Conservation (phyloP, 129 eudicot genomes). For the Oenanthe sinensis region DNA sequence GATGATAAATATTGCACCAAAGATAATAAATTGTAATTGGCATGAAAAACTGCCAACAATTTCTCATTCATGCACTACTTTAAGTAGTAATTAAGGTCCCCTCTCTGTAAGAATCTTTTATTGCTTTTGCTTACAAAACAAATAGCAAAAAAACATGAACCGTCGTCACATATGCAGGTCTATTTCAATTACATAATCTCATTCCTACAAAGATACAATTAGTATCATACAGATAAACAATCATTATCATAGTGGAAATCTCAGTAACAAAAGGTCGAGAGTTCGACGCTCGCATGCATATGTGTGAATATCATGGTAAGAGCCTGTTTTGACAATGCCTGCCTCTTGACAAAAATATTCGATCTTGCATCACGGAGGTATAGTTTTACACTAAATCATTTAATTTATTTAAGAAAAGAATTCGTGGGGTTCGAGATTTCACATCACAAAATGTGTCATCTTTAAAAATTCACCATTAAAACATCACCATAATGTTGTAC, state of each 20-base stretch:
- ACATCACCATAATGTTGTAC: conserved; percentile 9
- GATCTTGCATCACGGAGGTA: neutral
- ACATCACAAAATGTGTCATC: neutral
- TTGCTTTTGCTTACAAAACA: no score
- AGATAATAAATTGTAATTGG: neutral
- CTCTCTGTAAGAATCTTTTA: neutral
- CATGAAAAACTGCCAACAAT: neutral
- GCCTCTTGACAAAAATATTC: no score
- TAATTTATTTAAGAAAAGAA: neutral
- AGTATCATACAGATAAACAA: neutral
- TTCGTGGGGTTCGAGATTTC: conserved; percentile 2
- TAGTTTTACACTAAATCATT: neutral
- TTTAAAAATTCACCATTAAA: neutral
- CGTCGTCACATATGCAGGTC: neutral
- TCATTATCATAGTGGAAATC: neutral
- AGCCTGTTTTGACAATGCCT: no score
- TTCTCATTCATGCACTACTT: neutral
- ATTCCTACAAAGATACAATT: neutral
- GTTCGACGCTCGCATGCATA: neutral
- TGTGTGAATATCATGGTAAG: no score
- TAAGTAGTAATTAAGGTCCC: no score
- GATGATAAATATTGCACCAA: no score
- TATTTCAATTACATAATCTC: conserved; percentile 5
- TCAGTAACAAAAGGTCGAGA: neutral
- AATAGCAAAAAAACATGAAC: no score